These are phyloP conservation scores for Tardiomyces depauwii DNA, from an alignment of 1,139 yeast genomes.

Conservation along the genomic window DNA sequence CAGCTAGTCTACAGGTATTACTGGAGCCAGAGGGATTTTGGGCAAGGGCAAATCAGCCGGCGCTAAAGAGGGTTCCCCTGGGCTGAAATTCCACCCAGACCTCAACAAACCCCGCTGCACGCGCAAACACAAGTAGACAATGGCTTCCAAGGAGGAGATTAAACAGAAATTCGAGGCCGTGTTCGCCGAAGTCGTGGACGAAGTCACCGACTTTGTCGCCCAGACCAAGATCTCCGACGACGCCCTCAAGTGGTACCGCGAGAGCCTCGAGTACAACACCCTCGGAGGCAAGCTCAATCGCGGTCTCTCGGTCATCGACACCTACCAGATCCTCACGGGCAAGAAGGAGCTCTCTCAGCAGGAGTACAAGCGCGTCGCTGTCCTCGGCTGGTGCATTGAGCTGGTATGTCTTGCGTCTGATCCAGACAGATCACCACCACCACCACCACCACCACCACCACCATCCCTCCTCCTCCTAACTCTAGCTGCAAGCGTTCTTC, in stretches of 20 bases:
- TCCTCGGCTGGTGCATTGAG: slow-evolving; percentile 95
- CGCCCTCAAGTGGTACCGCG: slow-evolving; percentile 78
- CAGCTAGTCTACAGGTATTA: too few relatives aligned
- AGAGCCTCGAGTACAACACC: slow-evolving; percentile 62
- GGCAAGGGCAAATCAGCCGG: too few relatives aligned
- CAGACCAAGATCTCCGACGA: slow-evolving; percentile 76
- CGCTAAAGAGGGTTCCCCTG: too few relatives aligned
- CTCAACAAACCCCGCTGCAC: too few relatives aligned
- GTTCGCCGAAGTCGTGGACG: slow-evolving; percentile 72
- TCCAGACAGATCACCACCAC: too few relatives aligned
- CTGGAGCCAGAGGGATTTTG: too few relatives aligned
- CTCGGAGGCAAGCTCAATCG: slow-evolving; percentile 97
- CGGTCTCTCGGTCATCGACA: slow-evolving; percentile 91
- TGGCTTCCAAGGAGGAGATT: background rate
- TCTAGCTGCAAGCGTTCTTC: slow-evolving; percentile 76
- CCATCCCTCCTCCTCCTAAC: slow-evolving; percentile 1
- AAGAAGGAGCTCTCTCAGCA: slow-evolving; percentile 48
- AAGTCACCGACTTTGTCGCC: slow-evolving; percentile 50
- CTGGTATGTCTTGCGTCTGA: slow-evolving; percentile 26
- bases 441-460: too few relatives aligned
- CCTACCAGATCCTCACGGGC: slow-evolving; percentile 70
- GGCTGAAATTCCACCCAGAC: too few relatives aligned
- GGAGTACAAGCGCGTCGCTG: slow-evolving; percentile 76
- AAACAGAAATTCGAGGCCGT: slow-evolving; percentile 51
- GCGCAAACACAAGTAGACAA: background rate